These are phyloP conservation scores for Candida stauntonica DNA, from an alignment of 805 yeast genomes.

Conservation along the genomic window DNA sequence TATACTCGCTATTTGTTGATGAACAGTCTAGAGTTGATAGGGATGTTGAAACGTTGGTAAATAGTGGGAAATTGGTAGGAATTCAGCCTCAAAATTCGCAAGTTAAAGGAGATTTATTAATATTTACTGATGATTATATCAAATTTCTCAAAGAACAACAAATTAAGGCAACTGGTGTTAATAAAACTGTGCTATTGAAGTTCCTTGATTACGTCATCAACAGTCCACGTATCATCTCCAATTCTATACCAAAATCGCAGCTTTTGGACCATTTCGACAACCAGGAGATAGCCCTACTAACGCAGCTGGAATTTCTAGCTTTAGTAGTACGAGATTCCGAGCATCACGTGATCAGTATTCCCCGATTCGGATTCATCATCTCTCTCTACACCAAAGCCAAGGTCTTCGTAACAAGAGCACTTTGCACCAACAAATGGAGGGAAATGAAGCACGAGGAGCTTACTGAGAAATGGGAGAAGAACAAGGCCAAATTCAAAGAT, in stretches of 20 bases:
- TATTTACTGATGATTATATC: slow-evolving; percentile 26
- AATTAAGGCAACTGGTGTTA: background rate
- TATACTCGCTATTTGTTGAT: slow-evolving; percentile 43
- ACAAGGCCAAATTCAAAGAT: slow-evolving; percentile 41
- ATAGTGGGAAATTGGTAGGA: slow-evolving; percentile 35
- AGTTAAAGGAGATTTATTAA: slow-evolving; percentile 36
- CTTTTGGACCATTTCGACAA: slow-evolving; percentile 6
- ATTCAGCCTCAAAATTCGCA: slow-evolving; percentile 28
- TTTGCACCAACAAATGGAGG: slow-evolving; percentile 35
- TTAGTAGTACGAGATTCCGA: slow-evolving; percentile 36
- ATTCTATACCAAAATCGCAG: background rate
- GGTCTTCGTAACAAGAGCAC: slow-evolving; percentile 37
- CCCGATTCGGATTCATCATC: slow-evolving; percentile 46
- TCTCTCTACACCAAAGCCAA: slow-evolving; percentile 42
- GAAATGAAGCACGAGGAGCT: slow-evolving; percentile 42
- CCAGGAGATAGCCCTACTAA: slow-evolving; percentile 30
- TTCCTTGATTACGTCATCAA: slow-evolving; percentile 2
- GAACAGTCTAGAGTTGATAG: slow-evolving; percentile 50
- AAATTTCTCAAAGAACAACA: slow-evolving; percentile 3
- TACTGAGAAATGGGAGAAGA: slow-evolving; percentile 41
- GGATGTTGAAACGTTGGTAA: slow-evolving; percentile 34
- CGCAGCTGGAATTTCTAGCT: slow-evolving; percentile 40
- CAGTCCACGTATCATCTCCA: slow-evolving; percentile 1
- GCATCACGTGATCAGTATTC: slow-evolving; percentile 41
- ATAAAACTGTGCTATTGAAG: slow-evolving; percentile 1